Percentiles rank a stretch among this genome's conserved stretches.
phyloP scores from a whole-genome alignment of 106 monocot species.

The Posidonia australis region DNA sequence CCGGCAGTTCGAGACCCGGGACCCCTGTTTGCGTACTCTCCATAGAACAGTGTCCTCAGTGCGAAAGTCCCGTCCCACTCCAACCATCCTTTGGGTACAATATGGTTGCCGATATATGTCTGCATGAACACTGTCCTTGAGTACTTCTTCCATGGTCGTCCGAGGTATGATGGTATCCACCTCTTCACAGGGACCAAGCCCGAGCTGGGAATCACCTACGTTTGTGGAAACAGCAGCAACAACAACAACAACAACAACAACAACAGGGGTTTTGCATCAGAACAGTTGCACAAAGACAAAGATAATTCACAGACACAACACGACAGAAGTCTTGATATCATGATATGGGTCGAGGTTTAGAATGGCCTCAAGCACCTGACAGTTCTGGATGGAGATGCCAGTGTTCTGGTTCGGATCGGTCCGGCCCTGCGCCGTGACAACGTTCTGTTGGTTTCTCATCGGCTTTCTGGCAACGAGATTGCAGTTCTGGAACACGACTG shows the following conservation, averaged over 20 bases:
- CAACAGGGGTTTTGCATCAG: no score
- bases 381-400: slow-evolving; percentile 3
- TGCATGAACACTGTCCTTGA: slow-evolving; percentile 15
- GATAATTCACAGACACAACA: no score
- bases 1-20: neutral
- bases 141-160: no score
- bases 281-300: no score
- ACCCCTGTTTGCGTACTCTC: slow-evolving; percentile 1
- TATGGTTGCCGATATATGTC: slow-evolving; percentile 2
- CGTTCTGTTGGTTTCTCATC: slow-evolving; percentile 1
- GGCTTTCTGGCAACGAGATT: neutral
- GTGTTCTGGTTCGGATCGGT: slow-evolving; percentile 7
- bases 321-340: no score
- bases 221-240: no score
- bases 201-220: neutral
- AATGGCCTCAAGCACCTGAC: neutral
- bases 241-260: no score
- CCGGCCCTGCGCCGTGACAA: slow-evolving; percentile 6
- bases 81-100: neutral
- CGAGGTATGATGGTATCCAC: neutral
- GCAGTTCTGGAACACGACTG: slow-evolving; percentile 4
- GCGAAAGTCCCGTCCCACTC: slow-evolving; percentile 3
- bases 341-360: neutral
- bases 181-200: neutral
- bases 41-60: slow-evolving; percentile 8